Percentiles rank a stretch among this genome's conserved stretches.
Conservation (phyloP, 371 early-diverging fungal genomes). For the Mortierella sp. region DNA sequence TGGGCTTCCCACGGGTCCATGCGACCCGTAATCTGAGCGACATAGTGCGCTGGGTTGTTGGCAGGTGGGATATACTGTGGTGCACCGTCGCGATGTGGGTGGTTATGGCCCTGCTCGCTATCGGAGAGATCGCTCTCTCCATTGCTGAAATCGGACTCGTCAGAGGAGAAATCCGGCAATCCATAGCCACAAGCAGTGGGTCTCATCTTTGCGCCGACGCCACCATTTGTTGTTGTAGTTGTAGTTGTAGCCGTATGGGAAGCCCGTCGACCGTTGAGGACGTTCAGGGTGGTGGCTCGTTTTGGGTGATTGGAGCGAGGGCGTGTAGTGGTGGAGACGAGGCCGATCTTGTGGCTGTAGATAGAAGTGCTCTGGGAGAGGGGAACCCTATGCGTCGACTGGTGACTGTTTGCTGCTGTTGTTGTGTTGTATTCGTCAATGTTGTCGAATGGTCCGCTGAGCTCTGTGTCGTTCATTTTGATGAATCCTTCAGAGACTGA, state of each 20-base stretch:
- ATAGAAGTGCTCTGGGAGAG: conserved; percentile 27
- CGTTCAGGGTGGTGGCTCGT: neutral
- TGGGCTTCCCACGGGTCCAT: conserved; percentile 49
- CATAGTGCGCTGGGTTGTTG: conserved; percentile 29
- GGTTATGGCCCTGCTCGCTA: conserved; percentile 18
- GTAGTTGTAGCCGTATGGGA: neutral
- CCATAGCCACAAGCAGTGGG: conserved; percentile 31
- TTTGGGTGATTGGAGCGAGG: neutral
- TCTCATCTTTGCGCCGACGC: no score
- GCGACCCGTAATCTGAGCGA: conserved; percentile 49
- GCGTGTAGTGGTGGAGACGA: conserved; percentile 21
- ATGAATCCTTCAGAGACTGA: conserved; percentile 28
- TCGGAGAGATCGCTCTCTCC: conserved; percentile 15
- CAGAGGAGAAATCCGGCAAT: conserved; percentile 29
- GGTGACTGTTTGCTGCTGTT: neutral
- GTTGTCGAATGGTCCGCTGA: neutral
- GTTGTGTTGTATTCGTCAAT: neutral
- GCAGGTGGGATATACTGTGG: neutral
- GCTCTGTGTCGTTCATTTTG: conserved; percentile 23
- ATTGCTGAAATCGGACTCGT: neutral
- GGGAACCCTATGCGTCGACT: conserved; percentile 1
- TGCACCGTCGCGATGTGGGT: neutral
- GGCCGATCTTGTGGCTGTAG: conserved; percentile 31
- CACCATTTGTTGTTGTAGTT: neutral
- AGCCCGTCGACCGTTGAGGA: conserved; percentile 17